These are phyloP conservation scores for Aspergillus bridgeri DNA, from an alignment of 495 filamentous ascomycete species.

Conservation along the genomic window DNA sequence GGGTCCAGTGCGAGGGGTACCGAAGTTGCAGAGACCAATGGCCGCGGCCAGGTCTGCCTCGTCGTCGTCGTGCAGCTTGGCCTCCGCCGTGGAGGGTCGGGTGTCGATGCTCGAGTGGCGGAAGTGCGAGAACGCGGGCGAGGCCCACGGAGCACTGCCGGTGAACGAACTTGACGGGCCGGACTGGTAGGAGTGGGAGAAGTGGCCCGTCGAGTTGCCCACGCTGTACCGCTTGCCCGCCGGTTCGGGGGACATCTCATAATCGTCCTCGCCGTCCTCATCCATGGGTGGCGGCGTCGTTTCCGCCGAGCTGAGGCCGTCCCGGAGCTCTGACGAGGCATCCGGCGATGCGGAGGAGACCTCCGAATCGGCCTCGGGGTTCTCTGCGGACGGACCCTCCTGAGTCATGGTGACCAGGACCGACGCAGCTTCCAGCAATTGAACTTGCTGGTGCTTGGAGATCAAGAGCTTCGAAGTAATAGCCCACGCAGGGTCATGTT, in stretches of 20 bases:
- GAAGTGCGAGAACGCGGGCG: conserved; percentile 46
- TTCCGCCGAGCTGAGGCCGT: conserved; percentile 59
- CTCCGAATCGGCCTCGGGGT: conserved; percentile 69
- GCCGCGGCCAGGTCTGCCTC: conserved; percentile 80
- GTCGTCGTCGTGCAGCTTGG: conserved; percentile 52
- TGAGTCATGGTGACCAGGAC: conserved; percentile 96
- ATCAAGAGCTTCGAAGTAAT: conserved; percentile 97
- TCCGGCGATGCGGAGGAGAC: conserved; percentile 77
- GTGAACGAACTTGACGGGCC: conserved; percentile 55
- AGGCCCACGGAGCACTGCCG: conserved; percentile 43
- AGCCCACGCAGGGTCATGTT: conserved; percentile 98
- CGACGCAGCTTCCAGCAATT: conserved; percentile 92
- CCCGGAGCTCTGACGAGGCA: conserved; percentile 70
- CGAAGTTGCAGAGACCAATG: conserved; percentile 89
- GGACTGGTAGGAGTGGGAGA: conserved; percentile 85
- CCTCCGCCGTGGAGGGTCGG: conserved; percentile 59
- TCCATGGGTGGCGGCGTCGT: conserved; percentile 54
- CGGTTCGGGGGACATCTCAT: conserved; percentile 41
- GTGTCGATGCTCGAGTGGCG: conserved; percentile 58
- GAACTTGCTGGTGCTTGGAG: conserved; percentile 99
- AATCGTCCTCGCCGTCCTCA: conserved; percentile 42
- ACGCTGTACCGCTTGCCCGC: conserved; percentile 47
- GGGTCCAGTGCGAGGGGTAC: conserved; percentile 70
- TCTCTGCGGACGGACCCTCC: conserved; percentile 51
- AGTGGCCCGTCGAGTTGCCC: conserved; percentile 58